phyloP scores from a whole-genome alignment of 108 stramenopile genomes.

The Hondaea fermentalgiana region DNA sequence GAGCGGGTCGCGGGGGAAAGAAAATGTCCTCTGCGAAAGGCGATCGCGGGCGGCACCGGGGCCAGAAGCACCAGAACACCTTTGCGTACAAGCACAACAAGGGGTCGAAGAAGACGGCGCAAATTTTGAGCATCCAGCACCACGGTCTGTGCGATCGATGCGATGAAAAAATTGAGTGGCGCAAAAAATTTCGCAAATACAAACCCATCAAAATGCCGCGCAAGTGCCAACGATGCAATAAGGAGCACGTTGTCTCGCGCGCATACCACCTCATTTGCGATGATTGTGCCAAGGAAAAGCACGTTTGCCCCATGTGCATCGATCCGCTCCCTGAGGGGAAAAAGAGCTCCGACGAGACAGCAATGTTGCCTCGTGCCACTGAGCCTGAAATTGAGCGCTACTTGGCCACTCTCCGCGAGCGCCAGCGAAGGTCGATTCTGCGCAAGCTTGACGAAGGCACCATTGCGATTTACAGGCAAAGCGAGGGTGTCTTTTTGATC shows the following conservation, averaged over 20 bases:
- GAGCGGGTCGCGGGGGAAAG: background rate
- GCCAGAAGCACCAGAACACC: conserved; percentile 66
- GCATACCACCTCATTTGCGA: conserved; percentile 78
- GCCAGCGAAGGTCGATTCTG: conserved; percentile 57
- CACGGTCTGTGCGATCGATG: conserved; percentile 77
- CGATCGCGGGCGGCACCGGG: background rate
- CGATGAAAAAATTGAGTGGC: conserved; percentile 84
- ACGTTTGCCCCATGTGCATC: conserved; percentile 44
- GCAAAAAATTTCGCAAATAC: conserved; percentile 82
- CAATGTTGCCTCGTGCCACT: background rate
- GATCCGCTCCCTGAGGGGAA: background rate
- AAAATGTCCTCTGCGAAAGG: background rate
- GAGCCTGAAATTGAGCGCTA: conserved; percentile 35
- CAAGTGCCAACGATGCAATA: conserved; percentile 63
- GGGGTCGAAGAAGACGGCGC: conserved; percentile 78
- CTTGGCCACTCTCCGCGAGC: conserved; percentile 42
- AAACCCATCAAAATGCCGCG: conserved; percentile 67
- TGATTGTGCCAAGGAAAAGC: conserved; percentile 50
- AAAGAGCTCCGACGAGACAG: background rate
- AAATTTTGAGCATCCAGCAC: conserved; percentile 69
- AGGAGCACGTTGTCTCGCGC: conserved; percentile 51
- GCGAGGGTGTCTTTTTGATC: background rate
- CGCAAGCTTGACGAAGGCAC: conserved; percentile 42
- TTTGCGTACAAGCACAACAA: conserved; percentile 89
- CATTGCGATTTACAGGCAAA: conserved; percentile 18